Base-by-base conservation (phyloP, 768 basidiomycete species). In the Fibroporia radiculosa region DNA sequence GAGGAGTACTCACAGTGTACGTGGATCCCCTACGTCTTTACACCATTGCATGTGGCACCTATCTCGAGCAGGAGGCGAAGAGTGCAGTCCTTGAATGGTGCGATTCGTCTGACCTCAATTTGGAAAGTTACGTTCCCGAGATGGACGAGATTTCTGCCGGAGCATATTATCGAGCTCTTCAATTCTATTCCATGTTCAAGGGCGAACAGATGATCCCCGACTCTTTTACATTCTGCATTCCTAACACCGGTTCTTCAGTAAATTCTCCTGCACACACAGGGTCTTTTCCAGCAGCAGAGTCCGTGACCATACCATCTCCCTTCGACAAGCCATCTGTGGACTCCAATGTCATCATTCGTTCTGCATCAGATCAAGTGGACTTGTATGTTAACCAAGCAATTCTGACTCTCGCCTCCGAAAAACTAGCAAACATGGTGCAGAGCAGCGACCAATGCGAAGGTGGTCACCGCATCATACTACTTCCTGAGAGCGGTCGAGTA, bases 351-450 rank as follows among this genome's bases (percentile, higher is more conserved):
- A 35, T 48, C 33, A 34, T 40, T 3, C 44, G 28, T 4, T 45
- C 42, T 11, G n/a, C 23, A 4, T 29, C 27, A 6, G 79, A 81
- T 52, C 51, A 61, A 18, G 65, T 67, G 51, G 63, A 68, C 48
- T 79, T 80, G 59, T 68, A 67, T 48, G 71, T 75, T 42, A 74
- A 75, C 66, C 77, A 75, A 51, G 51, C 70, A 34, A 62, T 82
- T 43, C 64, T 82, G 10, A 68, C 73, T 16, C 54, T 77, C 14
- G 72, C 76, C 0, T 82, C 82, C 11, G 66, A 74, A 4, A 72
- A 82, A 56, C 81, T 82, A 50, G 64, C 64, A 37, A 66, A 68
- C 48, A 72, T 77, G 63, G 72, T 82, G 18, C 16, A 14, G 6
- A 14, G 7, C 22, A 13, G 2, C 14, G 13, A 18, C 5, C 14